Conservation (phyloP, 2,329 filamentous ascomycete genomes). For the Talaromyces sp. region DNA sequence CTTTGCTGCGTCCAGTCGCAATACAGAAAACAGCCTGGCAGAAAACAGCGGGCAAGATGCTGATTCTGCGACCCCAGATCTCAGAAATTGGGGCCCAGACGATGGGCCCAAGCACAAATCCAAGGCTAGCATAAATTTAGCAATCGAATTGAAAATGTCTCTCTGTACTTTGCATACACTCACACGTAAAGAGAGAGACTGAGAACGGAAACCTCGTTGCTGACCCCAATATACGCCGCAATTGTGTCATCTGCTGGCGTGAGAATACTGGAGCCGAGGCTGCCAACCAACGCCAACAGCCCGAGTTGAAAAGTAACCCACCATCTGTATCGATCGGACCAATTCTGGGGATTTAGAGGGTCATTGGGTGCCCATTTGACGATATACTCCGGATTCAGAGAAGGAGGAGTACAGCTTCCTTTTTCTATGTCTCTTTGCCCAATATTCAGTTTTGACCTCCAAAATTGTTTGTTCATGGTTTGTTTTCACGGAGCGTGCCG, state of each 20-base stretch:
- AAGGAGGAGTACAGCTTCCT: neutral
- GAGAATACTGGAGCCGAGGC: constrained; percentile 51
- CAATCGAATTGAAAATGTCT: neutral
- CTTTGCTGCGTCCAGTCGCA: neutral
- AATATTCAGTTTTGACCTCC: neutral
- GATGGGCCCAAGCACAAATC: constrained; percentile 57
- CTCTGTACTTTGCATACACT: neutral
- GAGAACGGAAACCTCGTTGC: constrained; percentile 11
- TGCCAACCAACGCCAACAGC: constrained; percentile 50
- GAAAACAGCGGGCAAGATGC: constrained; percentile 56
- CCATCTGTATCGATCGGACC: constrained; percentile 41
- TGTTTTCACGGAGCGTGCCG: neutral
- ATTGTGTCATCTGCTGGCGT: constrained; percentile 46
- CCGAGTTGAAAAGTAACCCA: constrained; percentile 50
- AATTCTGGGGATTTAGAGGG: constrained; percentile 48
- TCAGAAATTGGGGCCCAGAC: constrained; percentile 59
- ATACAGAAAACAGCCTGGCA: constrained; percentile 4
- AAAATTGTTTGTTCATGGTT: neutral
- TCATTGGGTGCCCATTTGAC: constrained; percentile 28
- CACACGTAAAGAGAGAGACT: constrained; percentile 16
- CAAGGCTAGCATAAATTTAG: constrained; percentile 32
- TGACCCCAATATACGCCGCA: constrained; percentile 36
- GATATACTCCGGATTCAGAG: constrained; percentile 13
- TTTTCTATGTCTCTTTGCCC: constrained; percentile 11
- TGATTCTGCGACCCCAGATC: constrained; percentile 44